Evolutionary conservation across 1,284 basidiomycete species (phyloP).

Genomic region (Tetrapyrgos nigripes): DNA sequence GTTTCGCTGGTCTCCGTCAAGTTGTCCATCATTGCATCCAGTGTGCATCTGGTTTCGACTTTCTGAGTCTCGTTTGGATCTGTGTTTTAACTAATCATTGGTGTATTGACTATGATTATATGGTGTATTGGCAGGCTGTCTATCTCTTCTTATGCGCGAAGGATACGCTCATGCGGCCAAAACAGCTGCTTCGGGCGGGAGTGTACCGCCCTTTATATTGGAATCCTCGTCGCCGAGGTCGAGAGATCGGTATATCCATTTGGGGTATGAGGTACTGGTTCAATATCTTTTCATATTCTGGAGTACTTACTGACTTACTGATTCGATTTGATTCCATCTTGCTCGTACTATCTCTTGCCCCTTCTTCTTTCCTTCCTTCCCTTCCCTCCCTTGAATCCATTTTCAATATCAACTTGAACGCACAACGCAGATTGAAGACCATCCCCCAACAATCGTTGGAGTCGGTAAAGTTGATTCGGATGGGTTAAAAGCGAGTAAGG

Average conservation of each 20-base stretch:
- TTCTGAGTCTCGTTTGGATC: background rate
- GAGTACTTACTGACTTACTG: too few relatives aligned
- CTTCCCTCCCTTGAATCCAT: too few relatives aligned
- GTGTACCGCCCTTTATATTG: constrained; percentile 2
- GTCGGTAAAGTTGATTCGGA: background rate
- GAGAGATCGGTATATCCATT: constrained; percentile 7
- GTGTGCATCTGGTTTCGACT: too few relatives aligned
- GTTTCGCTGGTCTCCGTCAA: background rate
- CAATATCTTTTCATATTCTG: background rate
- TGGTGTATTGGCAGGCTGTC: constrained; percentile 1
- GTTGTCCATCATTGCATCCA: too few relatives aligned
- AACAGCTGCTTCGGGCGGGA: background rate
- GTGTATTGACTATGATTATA: background rate
- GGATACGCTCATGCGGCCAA: constrained; percentile 2
- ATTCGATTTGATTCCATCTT: too few relatives aligned
- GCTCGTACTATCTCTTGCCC: too few relatives aligned
- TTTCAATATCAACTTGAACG: too few relatives aligned
- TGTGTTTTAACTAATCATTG: background rate
- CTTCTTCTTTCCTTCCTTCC: too few relatives aligned
- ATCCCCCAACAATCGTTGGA: background rate
- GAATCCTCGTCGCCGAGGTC: background rate
- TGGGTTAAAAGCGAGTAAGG: background rate
- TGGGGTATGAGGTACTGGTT: constrained; percentile 6
- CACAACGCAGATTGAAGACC: background rate
- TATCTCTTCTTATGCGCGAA: constrained; percentile 9